Base-by-base conservation (phyloP, 139 green algal genomes). In the Chlorella sorokiniana region DNA sequence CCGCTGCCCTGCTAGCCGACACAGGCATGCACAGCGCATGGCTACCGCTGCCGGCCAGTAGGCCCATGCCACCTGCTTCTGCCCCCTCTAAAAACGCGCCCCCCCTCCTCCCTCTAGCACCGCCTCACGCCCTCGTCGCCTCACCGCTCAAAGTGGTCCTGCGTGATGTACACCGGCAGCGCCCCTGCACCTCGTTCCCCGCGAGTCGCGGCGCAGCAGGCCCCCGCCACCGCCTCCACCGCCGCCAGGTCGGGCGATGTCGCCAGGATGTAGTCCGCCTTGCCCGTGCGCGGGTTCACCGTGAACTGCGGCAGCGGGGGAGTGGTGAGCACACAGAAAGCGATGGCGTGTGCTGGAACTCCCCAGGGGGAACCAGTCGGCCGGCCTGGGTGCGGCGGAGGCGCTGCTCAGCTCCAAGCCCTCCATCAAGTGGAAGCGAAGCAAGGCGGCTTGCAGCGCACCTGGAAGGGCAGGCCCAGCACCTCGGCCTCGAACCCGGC, bases 151-250 rank as follows among this genome's bases (percentile, higher is more conserved):
- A 86, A 86, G 76, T 86, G 82, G 2, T 79, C 75, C 2, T 54
- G 54, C 4, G 76, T 86, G 54, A 86, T 79, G 76, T 81, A 87
- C 44, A 71, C 54, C 44, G 83, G 83, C 41, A 87, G 59, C 23
- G 70, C 68, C 65, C 59, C n/a, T 76, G 27, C 35, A 87, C 71
- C 27, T 45, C 52, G 65, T 81, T 62, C 45, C 31, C 74, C 18
- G 56, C 56, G 69, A 44, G 29, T 72, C 74, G 7, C 48, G n/a
- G 38, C 44, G 44, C 31, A 87, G 35, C 61, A 87, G 76, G 31
- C 64, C 63, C 52, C 40, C 64, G 38, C 56, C 44, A 88, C 69
- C 20, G 79, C 84, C n/a, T 69, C 82, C 41, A 83, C 44, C 9
- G 69, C 62, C 38, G 83, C n/a, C 44, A 88, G 79, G 64, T 88